Percentiles rank a stretch among this genome's conserved stretches.
Conservation (phyloP, 2,329 filamentous ascomycete genomes). For the Coleophoma eucalyptorum region DNA sequence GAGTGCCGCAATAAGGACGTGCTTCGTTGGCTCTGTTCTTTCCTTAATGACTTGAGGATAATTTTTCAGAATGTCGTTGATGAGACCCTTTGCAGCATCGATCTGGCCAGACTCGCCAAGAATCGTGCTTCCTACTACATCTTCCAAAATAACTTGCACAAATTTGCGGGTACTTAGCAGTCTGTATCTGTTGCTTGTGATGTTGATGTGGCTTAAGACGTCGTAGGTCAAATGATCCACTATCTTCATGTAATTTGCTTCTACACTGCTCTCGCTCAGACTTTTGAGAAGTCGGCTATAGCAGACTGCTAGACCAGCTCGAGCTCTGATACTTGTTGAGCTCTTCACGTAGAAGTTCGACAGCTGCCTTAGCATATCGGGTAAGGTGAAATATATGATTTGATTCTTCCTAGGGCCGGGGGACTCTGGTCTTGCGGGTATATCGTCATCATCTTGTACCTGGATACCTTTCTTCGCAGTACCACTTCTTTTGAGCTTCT, state of each 20-base stretch:
- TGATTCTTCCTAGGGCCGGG: slow-evolving; percentile 71
- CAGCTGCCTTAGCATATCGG: slow-evolving; percentile 74
- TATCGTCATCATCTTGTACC: slow-evolving; percentile 71
- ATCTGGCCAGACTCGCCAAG: slow-evolving; percentile 88
- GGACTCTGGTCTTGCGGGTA: slow-evolving; percentile 65
- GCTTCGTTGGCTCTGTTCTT: slow-evolving; percentile 82
- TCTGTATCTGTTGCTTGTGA: slow-evolving; percentile 83
- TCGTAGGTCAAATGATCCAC: slow-evolving; percentile 78
- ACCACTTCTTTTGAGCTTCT: slow-evolving; percentile 71
- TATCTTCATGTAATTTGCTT: slow-evolving; percentile 77
- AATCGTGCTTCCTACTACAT: slow-evolving; percentile 75
- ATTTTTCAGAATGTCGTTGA: slow-evolving; percentile 89
- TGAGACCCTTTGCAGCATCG: slow-evolving; percentile 72
- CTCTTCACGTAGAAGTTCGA: slow-evolving; percentile 76
- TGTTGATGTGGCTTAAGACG: slow-evolving; percentile 69
- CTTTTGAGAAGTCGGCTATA: slow-evolving; percentile 78
- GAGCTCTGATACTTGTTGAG: slow-evolving; percentile 73
- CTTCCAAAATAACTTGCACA: slow-evolving; percentile 78
- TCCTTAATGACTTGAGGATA: slow-evolving; percentile 89
- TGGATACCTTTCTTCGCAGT: slow-evolving; percentile 41
- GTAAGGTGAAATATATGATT: slow-evolving; percentile 69
- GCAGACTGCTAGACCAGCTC: slow-evolving; percentile 81
- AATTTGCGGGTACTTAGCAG: slow-evolving; percentile 82
- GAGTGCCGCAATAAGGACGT: slow-evolving; percentile 74
- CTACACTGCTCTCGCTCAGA: slow-evolving; percentile 78